These are phyloP conservation scores for Linum lewisii DNA, from an alignment of 345 rosid genomes.

Conservation along the genomic window DNA sequence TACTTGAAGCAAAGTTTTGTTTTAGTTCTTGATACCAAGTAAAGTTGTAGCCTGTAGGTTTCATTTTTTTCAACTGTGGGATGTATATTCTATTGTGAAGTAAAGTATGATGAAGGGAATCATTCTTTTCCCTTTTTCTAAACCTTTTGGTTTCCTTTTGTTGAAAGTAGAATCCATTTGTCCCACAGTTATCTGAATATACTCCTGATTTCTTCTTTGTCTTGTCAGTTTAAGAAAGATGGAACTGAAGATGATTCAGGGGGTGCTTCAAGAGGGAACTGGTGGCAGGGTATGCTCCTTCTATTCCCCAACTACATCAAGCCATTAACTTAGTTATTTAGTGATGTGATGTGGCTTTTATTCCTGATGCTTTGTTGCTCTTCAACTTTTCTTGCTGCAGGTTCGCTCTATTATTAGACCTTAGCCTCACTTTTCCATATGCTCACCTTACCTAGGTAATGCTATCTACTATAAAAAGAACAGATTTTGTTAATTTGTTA, in stretches of 20 bases:
- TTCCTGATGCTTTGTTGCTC: not conserved
- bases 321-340: not conserved
- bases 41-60: too few species aligned
- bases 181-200: not conserved
- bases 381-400: conserved; percentile 20
- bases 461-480: not conserved
- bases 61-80: not conserved
- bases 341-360: not conserved
- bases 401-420: conserved; percentile 49
- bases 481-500: not conserved
- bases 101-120: too few species aligned
- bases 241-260: conserved; percentile 67
- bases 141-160: not conserved
- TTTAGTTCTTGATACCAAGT: too few species aligned
- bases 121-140: too few species aligned
- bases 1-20: too few species aligned
- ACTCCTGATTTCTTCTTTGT: not conserved
- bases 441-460: conserved; percentile 15
- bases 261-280: conserved; percentile 79
- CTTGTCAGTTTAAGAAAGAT: conserved; percentile 48
- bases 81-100: not conserved
- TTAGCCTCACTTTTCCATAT: not conserved
- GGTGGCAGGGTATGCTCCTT: conserved; percentile 79
- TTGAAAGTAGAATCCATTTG: not conserved
- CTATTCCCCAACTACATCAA: too few species aligned